phyloP scores from a whole-genome alignment of 1,284 basidiomycete species.

The Fistulinella cinereoalba region DNA sequence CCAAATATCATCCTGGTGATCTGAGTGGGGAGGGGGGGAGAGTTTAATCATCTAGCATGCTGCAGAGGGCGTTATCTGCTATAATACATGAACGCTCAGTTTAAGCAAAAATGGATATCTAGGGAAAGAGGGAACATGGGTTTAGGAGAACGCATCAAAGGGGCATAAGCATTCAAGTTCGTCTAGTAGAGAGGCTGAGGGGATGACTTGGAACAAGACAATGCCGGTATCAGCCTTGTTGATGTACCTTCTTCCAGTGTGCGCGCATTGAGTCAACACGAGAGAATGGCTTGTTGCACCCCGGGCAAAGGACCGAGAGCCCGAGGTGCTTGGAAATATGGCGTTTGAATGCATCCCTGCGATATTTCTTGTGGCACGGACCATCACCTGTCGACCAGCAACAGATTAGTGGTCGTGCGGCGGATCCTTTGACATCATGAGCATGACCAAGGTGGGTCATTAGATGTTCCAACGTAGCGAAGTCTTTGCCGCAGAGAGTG shows the following conservation, averaged over 20 bases:
- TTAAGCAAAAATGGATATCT: too few relatives aligned
- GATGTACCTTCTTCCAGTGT: neutral
- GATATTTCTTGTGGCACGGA: neutral
- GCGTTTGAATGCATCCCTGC: neutral
- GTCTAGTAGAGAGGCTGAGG: too few relatives aligned
- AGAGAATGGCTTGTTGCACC: neutral
- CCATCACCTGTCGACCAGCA: neutral
- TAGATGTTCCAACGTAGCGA: neutral
- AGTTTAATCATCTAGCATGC: too few relatives aligned
- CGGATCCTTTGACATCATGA: neutral
- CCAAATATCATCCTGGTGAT: too few relatives aligned
- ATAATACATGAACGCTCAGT: too few relatives aligned
- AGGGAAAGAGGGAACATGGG: too few relatives aligned
- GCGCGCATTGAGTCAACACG: neutral
- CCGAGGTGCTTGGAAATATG: neutral
- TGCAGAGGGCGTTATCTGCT: too few relatives aligned
- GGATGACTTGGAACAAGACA: too few relatives aligned
- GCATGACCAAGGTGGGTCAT: neutral
- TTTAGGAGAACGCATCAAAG: too few relatives aligned
- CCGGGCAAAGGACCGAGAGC: neutral
- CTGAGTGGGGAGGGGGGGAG: too few relatives aligned
- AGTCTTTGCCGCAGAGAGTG: neutral
- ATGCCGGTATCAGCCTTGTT: too few relatives aligned
- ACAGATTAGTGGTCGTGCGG: neutral
- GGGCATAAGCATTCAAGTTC: too few relatives aligned